Evolutionary conservation across 306 rosid species (phyloP), one percentile per base, ranked within the genome.

Genomic region (Calophaca sinica): DNA sequence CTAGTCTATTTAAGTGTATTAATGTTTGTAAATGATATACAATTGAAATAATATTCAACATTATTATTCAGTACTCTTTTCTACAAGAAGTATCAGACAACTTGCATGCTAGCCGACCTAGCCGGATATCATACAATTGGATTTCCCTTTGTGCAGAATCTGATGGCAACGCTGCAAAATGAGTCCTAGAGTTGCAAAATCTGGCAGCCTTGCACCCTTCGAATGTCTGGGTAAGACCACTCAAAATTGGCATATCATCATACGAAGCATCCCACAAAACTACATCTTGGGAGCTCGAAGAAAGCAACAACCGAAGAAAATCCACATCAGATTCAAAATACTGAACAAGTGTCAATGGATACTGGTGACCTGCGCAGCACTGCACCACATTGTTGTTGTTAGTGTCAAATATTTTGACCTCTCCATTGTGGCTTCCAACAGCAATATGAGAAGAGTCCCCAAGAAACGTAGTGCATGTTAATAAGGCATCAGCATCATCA

Each of bases 201-300:
- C 86, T 85, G 62, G 96, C 97, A 70, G 96, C 96, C 82, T 89
- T 91, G 68, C 97, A 91, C 28, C 87, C 93, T 60, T 88, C 90
- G 73, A 86, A 91, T 36, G 88, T 60, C 68, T 91, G 88, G 73
- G 76, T 75, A 38, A 89, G 88, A 67, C 93, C 97, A 35, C 70
- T 68, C 10, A 88, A 74, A 67, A 89, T 48, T 36, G 91, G 72
- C 4, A 86, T 52, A 60, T 89, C 93, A 69, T 89, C 87, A 31
- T 89, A 71, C 3, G 87, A 62, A 60, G 91, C 91, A 69, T 89
- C 86, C 97, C 97, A 91, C 84, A 89, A 62, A 81, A 82, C 85
- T 33, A 91, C 96, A 36, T 88, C 97, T 41, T 74, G 76, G 32
- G 91, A 79, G 86, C 96, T 89, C 33, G 97, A 91, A 44, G 96